Conservation (phyloP, 495 filamentous ascomycete species). For the Letharia columbiana region DNA sequence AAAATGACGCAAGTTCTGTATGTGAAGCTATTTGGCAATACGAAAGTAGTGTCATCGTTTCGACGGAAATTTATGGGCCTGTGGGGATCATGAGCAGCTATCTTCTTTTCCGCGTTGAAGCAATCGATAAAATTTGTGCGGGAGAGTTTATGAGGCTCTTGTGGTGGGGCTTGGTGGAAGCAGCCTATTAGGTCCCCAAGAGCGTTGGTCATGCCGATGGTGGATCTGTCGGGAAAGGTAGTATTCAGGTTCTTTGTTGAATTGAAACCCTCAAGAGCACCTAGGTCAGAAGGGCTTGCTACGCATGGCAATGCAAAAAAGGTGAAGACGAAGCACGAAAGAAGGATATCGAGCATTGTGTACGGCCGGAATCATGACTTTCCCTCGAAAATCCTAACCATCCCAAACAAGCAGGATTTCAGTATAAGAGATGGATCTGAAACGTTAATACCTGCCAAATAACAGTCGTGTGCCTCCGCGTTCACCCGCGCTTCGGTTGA, state of each 20-base stretch:
- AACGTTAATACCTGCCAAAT: neutral
- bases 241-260: neutral
- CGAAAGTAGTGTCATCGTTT: neutral
- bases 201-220: neutral
- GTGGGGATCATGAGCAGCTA: neutral
- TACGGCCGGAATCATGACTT: neutral
- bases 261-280: neutral
- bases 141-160: neutral
- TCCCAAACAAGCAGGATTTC: neutral
- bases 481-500: neutral
- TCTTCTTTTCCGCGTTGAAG: neutral
- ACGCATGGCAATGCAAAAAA: neutral
- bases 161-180: neutral
- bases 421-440: neutral
- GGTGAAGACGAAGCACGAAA: neutral
- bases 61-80: neutral
- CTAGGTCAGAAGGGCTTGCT: neutral
- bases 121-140: neutral
- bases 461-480: neutral
- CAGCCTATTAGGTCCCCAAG: neutral
- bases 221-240: neutral
- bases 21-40: neutral
- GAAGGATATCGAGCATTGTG: neutral
- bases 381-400: too few species aligned
- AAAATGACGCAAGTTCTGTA: neutral